Conservation (phyloP, 208 protist species). For the Leishmania tarentolae region DNA sequence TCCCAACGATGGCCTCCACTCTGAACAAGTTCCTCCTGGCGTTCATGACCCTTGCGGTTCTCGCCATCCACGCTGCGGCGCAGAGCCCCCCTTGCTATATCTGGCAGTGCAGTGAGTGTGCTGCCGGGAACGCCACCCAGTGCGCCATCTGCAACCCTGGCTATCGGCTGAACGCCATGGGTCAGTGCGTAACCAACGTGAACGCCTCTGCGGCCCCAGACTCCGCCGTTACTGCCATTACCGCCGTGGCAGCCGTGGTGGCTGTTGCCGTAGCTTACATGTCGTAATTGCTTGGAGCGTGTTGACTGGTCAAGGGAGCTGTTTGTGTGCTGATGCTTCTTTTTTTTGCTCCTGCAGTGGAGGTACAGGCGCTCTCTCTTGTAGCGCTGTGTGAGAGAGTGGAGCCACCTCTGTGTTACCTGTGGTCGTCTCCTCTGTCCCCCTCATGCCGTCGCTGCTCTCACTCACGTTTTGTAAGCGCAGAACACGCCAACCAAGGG, state of each 20-base stretch:
- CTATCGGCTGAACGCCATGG: slow-evolving; percentile 13
- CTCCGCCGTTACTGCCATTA: slow-evolving; percentile 6
- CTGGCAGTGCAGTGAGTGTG: slow-evolving; percentile 11
- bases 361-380: neutral
- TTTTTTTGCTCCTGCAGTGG: neutral
- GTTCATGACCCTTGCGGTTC: slow-evolving; percentile 12
- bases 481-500: neutral
- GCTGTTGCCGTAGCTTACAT: slow-evolving; percentile 15
- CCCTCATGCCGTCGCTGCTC: no score
- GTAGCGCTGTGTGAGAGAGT: neutral
- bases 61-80: slow-evolving; percentile 13
- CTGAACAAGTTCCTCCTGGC: slow-evolving; percentile 24
- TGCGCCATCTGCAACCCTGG: slow-evolving; percentile 20
- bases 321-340: neutral
- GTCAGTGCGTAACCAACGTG: neutral
- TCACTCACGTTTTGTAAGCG: neutral
- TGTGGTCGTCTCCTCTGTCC: neutral
- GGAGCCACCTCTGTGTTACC: neutral
- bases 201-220: slow-evolving; percentile 14
- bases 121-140: slow-evolving; percentile 9
- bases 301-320: neutral
- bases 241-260: slow-evolving; percentile 6
- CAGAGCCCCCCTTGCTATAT: slow-evolving; percentile 10
- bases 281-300: slow-evolving; percentile 1
- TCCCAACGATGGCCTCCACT: slow-evolving; percentile 10